phyloP scores from a whole-genome alignment of 78 protist genomes.

The Neovahlkampfia damariscottae region DNA sequence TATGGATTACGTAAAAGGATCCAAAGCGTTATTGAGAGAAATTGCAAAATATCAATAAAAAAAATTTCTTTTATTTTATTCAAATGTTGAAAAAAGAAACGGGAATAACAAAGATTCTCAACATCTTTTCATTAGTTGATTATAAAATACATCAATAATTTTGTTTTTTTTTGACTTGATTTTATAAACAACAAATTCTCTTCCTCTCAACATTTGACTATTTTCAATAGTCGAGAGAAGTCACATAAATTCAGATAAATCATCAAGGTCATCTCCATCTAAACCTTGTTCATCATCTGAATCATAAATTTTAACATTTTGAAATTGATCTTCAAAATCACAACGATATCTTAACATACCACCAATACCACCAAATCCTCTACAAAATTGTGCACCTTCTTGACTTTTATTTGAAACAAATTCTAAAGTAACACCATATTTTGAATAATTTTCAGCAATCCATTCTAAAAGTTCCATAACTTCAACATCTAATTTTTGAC shows the following conservation, averaged over 20 bases:
- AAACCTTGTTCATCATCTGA: not conserved
- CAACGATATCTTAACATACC: slow-evolving; percentile 79
- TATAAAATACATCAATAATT: too few relatives aligned
- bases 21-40: too few relatives aligned
- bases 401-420: slow-evolving; percentile 89
- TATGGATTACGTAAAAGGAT: too few relatives aligned
- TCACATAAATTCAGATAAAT: not conserved
- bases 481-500: slow-evolving; percentile 17
- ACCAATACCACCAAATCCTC: slow-evolving; percentile 98
- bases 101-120: too few relatives aligned
- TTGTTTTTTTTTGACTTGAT: too few relatives aligned
- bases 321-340: slow-evolving; percentile 51
- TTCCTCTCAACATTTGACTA: too few relatives aligned
- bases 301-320: slow-evolving; percentile 10
- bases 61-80: too few relatives aligned
- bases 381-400: slow-evolving; percentile 96
- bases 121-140: too few relatives aligned
- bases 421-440: slow-evolving; percentile 84
- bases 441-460: slow-evolving; percentile 85
- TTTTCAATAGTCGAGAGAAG: too few relatives aligned
- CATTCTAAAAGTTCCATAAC: slow-evolving; percentile 79
- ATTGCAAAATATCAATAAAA: too few relatives aligned
- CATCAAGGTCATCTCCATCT: slow-evolving; percentile 39
- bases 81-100: too few relatives aligned
- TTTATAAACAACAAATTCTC: too few relatives aligned